Evolutionary conservation across 1,139 yeast species (phyloP).

Genomic region (Saccharomycopsis phalli): DNA sequence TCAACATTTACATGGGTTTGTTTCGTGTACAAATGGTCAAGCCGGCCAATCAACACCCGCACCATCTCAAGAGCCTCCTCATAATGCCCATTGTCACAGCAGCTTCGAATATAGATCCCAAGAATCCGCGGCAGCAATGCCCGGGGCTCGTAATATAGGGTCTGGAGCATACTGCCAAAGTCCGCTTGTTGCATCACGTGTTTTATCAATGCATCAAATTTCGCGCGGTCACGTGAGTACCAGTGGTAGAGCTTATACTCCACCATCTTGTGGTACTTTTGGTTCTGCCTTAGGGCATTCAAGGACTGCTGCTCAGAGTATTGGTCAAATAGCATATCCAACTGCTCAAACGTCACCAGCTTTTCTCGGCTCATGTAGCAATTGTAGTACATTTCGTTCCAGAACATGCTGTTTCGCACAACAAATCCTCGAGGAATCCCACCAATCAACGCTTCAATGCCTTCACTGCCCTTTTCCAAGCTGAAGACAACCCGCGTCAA

Average conservation of each 20-base stretch:
- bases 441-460: not conserved
- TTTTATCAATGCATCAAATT: not conserved
- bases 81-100: not conserved
- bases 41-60: not conserved
- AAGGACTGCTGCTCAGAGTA: not conserved
- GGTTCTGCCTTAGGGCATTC: not conserved
- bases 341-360: not conserved
- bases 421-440: not conserved
- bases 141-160: no score
- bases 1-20: not conserved
- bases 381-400: slow-evolving; percentile 2
- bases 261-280: not conserved
- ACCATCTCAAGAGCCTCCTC: not conserved
- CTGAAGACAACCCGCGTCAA: not conserved
- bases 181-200: no score
- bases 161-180: no score
- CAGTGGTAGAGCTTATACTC: not conserved
- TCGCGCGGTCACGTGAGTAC: not conserved
- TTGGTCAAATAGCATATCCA: not conserved
- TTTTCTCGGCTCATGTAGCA: not conserved
- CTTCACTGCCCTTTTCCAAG: not conserved
- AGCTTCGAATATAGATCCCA: not conserved
- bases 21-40: not conserved
- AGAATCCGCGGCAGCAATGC: not conserved
- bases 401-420: not conserved